Base-by-base conservation (phyloP, 805 yeast species). In the Nakazawaea molendinolei region DNA sequence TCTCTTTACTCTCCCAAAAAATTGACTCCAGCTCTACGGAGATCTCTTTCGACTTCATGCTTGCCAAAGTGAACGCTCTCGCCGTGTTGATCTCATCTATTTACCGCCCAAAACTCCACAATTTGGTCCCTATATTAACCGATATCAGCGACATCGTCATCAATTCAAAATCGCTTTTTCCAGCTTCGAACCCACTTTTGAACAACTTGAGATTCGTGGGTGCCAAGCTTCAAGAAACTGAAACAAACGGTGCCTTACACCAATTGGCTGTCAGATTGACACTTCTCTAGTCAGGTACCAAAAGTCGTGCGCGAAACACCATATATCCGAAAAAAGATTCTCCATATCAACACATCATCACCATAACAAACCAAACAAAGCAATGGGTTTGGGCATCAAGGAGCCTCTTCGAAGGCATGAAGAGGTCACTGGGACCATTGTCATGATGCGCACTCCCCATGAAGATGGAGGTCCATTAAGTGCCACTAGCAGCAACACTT, bases 361-460 rank as follows among this genome's bases (percentile, higher is more conserved):
- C 14, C n/a, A 25, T 8, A 4, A 13, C 28, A 25, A 25, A 7
- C 17, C 22, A 37, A 23, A 33, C 8, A n/a, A n/a, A n/a, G n/a
- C n/a, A 5, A 44, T 48, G 52, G 50, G 50, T 19, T 46, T 67
- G 23, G 67, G 72, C 34, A 62, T 71, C 31, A 49, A 53, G 40
- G 67, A 70, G 46, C 73, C 76, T 6, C 23, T 34, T 14, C 52
- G 44, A 28, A 47, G 38, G 28, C 44, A 44, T 10, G 55, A 49
- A 6, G 58, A 58, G 21, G 72, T 72, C 41, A 68, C 76, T 1
- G 78, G 78, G 15, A 71, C 73, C n/a, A 59, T 66, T 34, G 51
- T 56, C 28, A 67, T 67, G 73, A 44, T 63, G 44, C 53, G 46
- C 26, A 46, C 34, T 27, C 43, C 36, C 5, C 20, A 17, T 24